Evolutionary conservation across 2,329 filamentous ascomycete genomes (phyloP).

Genomic region (Xylaria sp.): DNA sequence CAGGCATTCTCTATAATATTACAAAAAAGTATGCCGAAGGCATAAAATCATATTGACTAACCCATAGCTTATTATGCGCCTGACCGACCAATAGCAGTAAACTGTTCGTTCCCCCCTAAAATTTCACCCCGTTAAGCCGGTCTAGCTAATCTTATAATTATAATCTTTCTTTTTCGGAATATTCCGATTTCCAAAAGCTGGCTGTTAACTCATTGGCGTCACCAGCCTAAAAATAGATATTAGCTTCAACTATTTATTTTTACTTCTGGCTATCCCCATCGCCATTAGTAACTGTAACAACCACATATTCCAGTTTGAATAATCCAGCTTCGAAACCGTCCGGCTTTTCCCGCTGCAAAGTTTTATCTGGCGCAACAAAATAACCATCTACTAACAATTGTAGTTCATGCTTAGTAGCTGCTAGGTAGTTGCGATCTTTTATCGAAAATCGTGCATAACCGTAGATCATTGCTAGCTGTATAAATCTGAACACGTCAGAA

Average conservation of each 20-base stretch:
- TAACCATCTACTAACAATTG: conserved; percentile 35
- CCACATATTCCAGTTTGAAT: conserved; percentile 19
- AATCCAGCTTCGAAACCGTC: conserved; percentile 43
- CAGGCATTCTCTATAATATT: too few relatives aligned
- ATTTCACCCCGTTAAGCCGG: conserved; percentile 31
- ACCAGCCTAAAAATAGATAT: conserved; percentile 43
- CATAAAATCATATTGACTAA: background rate
- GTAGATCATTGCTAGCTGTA: conserved; percentile 27
- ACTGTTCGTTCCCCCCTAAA: conserved; percentile 10
- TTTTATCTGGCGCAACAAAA: conserved; percentile 31
- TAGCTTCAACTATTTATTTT: conserved; percentile 32
- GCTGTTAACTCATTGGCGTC: conserved; percentile 21
- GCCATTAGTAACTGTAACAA: conserved; percentile 22
- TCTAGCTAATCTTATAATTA: conserved; percentile 41
- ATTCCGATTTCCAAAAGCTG: conserved; percentile 36
- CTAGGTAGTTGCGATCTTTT: conserved; percentile 36
- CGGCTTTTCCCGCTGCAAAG: conserved; percentile 40
- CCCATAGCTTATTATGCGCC: background rate
- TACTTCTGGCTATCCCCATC: background rate
- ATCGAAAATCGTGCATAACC: conserved; percentile 32
- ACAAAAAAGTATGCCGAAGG: too few relatives aligned
- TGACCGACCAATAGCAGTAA: background rate
- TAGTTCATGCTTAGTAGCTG: conserved; percentile 25
- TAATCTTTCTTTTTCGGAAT: conserved; percentile 36
- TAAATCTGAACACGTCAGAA: conserved; percentile 10